phyloP scores from a whole-genome alignment of 805 yeast genomes.

The Candida palmyrensis region DNA sequence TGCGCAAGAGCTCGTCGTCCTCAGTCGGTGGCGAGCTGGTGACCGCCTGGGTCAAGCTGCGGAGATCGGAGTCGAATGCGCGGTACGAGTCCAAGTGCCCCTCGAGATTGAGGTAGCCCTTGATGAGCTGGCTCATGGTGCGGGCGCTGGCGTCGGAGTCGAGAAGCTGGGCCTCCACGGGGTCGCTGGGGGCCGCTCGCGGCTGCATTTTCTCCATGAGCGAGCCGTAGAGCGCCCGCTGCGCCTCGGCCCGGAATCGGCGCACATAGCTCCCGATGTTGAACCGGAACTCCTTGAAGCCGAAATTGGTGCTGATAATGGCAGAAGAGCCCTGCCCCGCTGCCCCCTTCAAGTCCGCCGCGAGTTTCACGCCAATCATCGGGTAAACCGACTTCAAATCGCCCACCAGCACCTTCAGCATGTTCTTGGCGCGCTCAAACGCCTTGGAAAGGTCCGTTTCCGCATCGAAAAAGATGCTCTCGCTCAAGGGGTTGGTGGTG shows the following conservation, averaged over 20 bases:
- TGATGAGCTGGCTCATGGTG: slow-evolving; percentile 26
- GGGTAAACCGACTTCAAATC: slow-evolving; percentile 22
- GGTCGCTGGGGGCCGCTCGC: neutral
- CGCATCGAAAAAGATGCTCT: slow-evolving; percentile 15
- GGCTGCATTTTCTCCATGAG: slow-evolving; percentile 15
- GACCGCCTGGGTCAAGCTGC: slow-evolving; percentile 15
- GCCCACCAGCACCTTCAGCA: slow-evolving; percentile 12
- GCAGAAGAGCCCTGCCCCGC: slow-evolving; percentile 26
- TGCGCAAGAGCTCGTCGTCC: slow-evolving; percentile 9
- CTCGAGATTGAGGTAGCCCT: slow-evolving; percentile 35
- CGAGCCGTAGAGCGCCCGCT: slow-evolving; percentile 14
- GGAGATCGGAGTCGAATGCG: slow-evolving; percentile 28
- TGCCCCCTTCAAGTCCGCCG: slow-evolving; percentile 25
- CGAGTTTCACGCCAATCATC: slow-evolving; percentile 29
- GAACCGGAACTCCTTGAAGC: slow-evolving; percentile 51
- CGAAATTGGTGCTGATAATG: slow-evolving; percentile 49
- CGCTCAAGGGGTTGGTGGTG: slow-evolving; percentile 14
- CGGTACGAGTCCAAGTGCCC: slow-evolving; percentile 32
- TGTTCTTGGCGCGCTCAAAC: slow-evolving; percentile 41
- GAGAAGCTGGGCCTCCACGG: slow-evolving; percentile 16
- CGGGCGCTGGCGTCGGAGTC: slow-evolving; percentile 22
- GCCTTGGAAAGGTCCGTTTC: slow-evolving; percentile 5
- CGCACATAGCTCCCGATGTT: slow-evolving; percentile 54
- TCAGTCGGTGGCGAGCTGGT: slow-evolving; percentile 2
- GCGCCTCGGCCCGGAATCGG: slow-evolving; percentile 34